Base-by-base conservation (phyloP, 1,284 basidiomycete species). In the Cryptococcus deneoformans region DNA sequence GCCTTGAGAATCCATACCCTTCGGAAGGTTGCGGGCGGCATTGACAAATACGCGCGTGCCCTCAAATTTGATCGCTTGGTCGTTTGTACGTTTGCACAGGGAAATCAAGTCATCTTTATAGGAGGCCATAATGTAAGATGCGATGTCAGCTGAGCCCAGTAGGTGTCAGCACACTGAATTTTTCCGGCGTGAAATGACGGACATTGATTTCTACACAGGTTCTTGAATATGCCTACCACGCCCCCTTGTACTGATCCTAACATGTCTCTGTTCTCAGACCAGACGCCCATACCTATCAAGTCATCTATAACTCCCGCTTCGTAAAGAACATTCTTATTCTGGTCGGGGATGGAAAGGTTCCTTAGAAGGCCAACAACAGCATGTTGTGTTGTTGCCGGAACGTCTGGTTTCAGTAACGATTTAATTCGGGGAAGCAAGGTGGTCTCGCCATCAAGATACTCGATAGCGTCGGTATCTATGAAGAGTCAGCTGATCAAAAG, bases 1-100 rank as follows among this genome's bases (percentile, higher is more conserved):
- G n/a, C 86, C 85, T 24, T 9, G 14, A 24, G 12, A 35, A 35
- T 43, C 35, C 42, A 29, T 29, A n/a, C 42, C 51, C 39, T 35
- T 39, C 12, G 51, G 89, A 76, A 52, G 86, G 83, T 76, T 86
- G 85, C 70, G 69, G 67, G 93, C 82, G 36, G 87, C 82, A 72
- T 93, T 92, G 62, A 91, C 90, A 53, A 96, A 80, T 1, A 95
- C 85, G 10, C 94, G 86, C 11, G 91, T 89, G 24, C 88, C 89
- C 79, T 98, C 95, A 70, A 90, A 90, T 76, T 87, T 88, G 38
- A 95, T 81, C 0, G 90, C 84, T 5, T 89, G 80, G 36, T 88
- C 87, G 68, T 95, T 88, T 2, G 91, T 89, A 45, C 92, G 87
- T 52, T 82, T 81, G 38, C 89, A 82, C 37, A 98, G 82, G 4